Evolutionary conservation across 495 filamentous ascomycete species (phyloP).

Genomic region (Lasiosphaeria ovina): DNA sequence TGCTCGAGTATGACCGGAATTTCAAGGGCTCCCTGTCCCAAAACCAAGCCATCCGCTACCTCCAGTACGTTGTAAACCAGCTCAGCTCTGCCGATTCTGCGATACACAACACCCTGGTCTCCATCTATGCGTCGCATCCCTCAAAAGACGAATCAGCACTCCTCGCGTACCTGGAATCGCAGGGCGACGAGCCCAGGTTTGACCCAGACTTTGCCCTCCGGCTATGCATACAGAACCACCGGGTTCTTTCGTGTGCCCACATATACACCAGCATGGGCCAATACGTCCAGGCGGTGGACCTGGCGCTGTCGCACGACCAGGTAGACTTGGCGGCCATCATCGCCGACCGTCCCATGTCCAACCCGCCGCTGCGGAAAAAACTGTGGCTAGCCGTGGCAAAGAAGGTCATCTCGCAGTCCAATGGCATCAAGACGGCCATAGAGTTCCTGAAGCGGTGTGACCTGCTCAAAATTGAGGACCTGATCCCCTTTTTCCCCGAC

Average conservation of each 20-base stretch:
- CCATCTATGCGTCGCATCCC: conserved; percentile 86
- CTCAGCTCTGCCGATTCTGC: conserved; percentile 78
- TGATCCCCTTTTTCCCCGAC: conserved; percentile 98
- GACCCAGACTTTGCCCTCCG: conserved; percentile 97
- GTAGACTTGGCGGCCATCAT: conserved; percentile 85
- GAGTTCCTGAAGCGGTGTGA: conserved; percentile 91
- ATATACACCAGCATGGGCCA: conserved; percentile 95
- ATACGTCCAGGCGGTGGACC: conserved; percentile 85
- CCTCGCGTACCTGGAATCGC: conserved; percentile 80
- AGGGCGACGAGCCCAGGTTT: conserved; percentile 67
- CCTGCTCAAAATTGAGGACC: conserved; percentile 87
- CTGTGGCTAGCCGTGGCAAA: conserved; percentile 92
- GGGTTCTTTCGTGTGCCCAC: conserved; percentile 89
- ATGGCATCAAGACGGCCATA: conserved; percentile 90
- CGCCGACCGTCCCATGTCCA: conserved; percentile 79
- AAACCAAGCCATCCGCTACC: conserved; percentile 93
- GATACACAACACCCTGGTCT: conserved; percentile 96
- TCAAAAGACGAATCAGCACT: conserved; percentile 80
- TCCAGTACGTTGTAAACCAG: conserved; percentile 89
- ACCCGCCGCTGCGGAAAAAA: conserved; percentile 81
- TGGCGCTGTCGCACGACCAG: conserved; percentile 83
- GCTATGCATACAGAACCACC: conserved; percentile 88
- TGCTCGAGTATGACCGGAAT: conserved; percentile 87
- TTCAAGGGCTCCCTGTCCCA: conserved; percentile 61
- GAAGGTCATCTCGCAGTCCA: conserved; percentile 83